These are phyloP conservation scores for Lasiodiplodia theobromae DNA, from an alignment of 2,329 filamentous ascomycete species.

Conservation along the genomic window DNA sequence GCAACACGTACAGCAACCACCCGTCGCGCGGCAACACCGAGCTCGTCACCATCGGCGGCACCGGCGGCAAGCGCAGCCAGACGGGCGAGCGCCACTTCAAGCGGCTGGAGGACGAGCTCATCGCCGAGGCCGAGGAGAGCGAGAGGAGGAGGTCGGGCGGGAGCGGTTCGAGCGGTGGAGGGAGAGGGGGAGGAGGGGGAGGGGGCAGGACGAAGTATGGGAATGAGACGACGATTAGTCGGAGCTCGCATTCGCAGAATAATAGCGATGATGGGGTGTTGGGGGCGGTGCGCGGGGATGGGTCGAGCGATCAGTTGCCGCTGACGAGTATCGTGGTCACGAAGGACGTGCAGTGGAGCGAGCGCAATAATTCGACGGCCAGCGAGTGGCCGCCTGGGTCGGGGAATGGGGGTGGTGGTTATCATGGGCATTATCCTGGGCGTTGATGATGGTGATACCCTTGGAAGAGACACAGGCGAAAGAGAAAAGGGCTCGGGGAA, in stretches of 20 bases:
- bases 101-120: slow-evolving; percentile 16
- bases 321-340: slow-evolving; percentile 17
- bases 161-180: no score
- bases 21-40: slow-evolving; percentile 14
- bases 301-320: slow-evolving; percentile 15
- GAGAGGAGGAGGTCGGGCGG: no score
- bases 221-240: slow-evolving; percentile 5
- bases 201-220: neutral
- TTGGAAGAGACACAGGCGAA: no score
- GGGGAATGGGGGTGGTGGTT: neutral
- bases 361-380: neutral
- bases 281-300: neutral
- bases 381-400: neutral
- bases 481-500: no score
- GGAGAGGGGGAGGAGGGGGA: no score
- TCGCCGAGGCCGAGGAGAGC: slow-evolving; percentile 3
- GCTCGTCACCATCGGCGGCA: slow-evolving; percentile 25
- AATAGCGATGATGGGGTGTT: neutral
- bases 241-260: neutral
- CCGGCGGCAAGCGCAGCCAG: slow-evolving; percentile 18
- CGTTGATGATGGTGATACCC: no score
- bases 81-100: slow-evolving; percentile 28
- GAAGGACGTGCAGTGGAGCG: slow-evolving; percentile 25
- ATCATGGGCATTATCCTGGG: neutral
- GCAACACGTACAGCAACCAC: neutral